phyloP scores from a whole-genome alignment of 2,329 filamentous ascomycete genomes.

The Colletotrichum cuscutae region DNA sequence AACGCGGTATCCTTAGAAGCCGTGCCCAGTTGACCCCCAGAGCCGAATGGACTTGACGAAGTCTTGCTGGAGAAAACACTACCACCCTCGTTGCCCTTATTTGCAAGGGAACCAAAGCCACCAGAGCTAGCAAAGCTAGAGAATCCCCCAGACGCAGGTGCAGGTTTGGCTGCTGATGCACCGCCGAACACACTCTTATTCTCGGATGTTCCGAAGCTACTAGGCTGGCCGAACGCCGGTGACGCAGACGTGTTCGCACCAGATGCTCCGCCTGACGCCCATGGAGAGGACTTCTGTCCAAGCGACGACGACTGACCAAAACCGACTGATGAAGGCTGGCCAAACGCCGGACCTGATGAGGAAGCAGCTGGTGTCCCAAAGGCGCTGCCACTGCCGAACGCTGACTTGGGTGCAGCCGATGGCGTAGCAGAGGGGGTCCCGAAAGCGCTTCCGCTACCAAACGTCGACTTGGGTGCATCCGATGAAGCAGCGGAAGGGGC shows the following conservation, averaged over 20 bases:
- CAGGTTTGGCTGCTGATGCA: constrained; percentile 39
- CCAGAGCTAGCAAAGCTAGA: constrained; percentile 64
- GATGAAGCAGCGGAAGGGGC: constrained; percentile 41
- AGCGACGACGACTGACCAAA: constrained; percentile 65
- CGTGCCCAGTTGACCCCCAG: constrained; percentile 41
- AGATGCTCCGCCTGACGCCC: constrained; percentile 52
- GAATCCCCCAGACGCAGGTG: constrained; percentile 54
- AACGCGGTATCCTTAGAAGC: constrained; percentile 52
- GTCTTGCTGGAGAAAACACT: constrained; percentile 54
- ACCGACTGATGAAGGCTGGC: constrained; percentile 46
- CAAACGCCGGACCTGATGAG: constrained; percentile 46
- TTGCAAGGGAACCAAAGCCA: constrained; percentile 63
- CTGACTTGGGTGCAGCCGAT: constrained; percentile 39
- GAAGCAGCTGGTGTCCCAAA: constrained; percentile 35
- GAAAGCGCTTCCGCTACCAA: constrained; percentile 12
- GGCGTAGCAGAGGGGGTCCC: constrained; percentile 20
- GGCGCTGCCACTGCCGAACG: constrained; percentile 10
- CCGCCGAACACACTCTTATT: constrained; percentile 53
- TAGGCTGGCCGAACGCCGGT: constrained; percentile 66
- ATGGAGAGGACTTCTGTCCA: constrained; percentile 63
- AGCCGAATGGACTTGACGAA: constrained; percentile 46
- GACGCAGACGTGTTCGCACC: constrained; percentile 46
- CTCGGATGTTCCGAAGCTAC: constrained; percentile 49
- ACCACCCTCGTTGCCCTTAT: constrained; percentile 46
- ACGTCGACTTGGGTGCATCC: constrained; percentile 9